Base-by-base conservation (phyloP, 768 basidiomycete genomes). In the Tylopilus sp. region DNA sequence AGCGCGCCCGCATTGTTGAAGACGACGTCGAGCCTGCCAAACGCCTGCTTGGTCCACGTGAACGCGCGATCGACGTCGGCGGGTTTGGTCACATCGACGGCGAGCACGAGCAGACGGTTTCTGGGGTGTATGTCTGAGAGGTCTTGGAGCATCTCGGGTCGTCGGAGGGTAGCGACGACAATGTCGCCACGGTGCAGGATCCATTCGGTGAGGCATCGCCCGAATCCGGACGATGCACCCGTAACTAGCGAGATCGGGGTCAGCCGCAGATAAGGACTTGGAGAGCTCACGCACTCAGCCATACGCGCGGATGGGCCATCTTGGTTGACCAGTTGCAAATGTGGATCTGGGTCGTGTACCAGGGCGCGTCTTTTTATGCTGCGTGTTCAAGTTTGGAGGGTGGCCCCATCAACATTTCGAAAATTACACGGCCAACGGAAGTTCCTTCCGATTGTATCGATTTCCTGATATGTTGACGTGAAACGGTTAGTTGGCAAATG, bases 101-200 rank as follows among this genome's bases (percentile, higher is more conserved):
- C 36, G 44, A 57, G 26, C 2, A 60, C 48, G 45, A 62, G 58
- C 9, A 63, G 21, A n/a, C 11, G 51, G 13, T 55, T 48, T 31
- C 40, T 23, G 12, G 58, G n/a, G 23, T 60, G 46, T 15, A 2
- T 20, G 13, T 35, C 21, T 1, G 44, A 36, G 28, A 57, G 51
- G 0, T 54, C 35, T 11, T 47, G 31, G 31, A 63, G 62, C 6
- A 46, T 33, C 18, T 58, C 67, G 2, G 76, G 74, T 31, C 62
- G 71, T 40, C 77, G 71, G 38, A 74, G 62, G 18, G 77, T 75
- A 6, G 78, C 76, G 41, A 76, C 67, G 35, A 58, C 74, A 13
- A 59, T 69, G 44, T 73, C 71, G 20, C 75, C 75, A 6, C 58
- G 55, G 11, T 42, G 48, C 38, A 78, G 65, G 38, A 64, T 63